These are phyloP conservation scores for Candida chauliodis DNA, from an alignment of 805 yeast species.

Conservation along the genomic window DNA sequence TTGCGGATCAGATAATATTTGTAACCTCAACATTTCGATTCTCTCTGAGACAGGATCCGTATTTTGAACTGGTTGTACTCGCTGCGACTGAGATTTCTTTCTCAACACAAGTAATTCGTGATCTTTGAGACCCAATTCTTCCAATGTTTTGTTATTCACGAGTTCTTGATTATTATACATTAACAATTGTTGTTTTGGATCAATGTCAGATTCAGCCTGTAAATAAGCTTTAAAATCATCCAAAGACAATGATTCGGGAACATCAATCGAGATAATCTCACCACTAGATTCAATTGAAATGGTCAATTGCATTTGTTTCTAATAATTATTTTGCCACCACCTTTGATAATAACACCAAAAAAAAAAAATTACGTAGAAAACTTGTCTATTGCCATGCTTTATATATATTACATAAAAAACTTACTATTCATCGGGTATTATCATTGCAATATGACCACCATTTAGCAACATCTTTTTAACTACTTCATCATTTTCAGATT, in stretches of 20 bases:
- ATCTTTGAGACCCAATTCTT: conserved; percentile 46
- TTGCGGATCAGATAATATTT: conserved; percentile 40
- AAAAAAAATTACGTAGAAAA: neutral
- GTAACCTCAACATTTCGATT: conserved; percentile 50
- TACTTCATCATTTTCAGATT: conserved; percentile 45
- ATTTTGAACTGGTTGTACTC: conserved; percentile 9
- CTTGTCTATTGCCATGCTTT: neutral
- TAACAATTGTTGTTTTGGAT: conserved; percentile 45
- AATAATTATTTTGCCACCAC: conserved; percentile 6
- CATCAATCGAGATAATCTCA: conserved; percentile 48
- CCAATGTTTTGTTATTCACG: conserved; percentile 32
- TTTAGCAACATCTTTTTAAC: conserved; percentile 61
- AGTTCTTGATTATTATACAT: conserved; percentile 40
- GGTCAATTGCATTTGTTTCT: conserved; percentile 21
- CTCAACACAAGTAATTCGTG: conserved; percentile 54
- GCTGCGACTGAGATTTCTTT: conserved; percentile 6
- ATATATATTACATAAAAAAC: conserved; percentile 3
- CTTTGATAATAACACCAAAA: too few species aligned
- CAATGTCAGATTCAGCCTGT: conserved; percentile 63
- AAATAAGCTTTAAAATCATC: conserved; percentile 70
- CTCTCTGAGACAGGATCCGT: conserved; percentile 19
- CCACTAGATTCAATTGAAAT: conserved; percentile 22
- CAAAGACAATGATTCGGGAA: conserved; percentile 60
- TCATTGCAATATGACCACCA: conserved; percentile 72
- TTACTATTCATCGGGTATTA: conserved; percentile 21